Evolutionary conservation across 2,329 filamentous ascomycete species (phyloP).

Genomic region (Aaosphaeria arxii): DNA sequence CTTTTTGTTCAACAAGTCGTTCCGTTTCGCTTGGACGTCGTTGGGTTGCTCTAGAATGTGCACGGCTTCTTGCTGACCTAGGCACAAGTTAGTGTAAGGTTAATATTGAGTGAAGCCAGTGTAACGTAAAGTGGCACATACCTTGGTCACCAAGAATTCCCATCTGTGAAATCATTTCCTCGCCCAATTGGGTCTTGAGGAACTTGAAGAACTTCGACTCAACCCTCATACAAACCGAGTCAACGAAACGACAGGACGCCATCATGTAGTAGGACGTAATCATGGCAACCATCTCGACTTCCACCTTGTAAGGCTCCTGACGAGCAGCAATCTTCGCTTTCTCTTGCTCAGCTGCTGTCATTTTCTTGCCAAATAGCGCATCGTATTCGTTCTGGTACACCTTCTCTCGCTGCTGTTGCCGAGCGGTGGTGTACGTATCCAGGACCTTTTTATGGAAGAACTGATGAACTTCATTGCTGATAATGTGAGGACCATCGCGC

Average conservation of each 20-base stretch:
- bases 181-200: slow-evolving; percentile 15
- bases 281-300: slow-evolving; percentile 62
- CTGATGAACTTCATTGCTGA: slow-evolving; percentile 17
- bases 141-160: no score
- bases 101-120: no score
- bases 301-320: slow-evolving; percentile 56
- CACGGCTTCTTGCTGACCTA: slow-evolving; percentile 8
- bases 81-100: neutral
- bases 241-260: slow-evolving; percentile 63
- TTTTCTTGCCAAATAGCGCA: slow-evolving; percentile 7
- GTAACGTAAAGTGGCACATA: no score
- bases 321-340: slow-evolving; percentile 30
- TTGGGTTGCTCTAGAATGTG: slow-evolving; percentile 34
- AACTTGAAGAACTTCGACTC: slow-evolving; percentile 34
- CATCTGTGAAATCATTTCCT: slow-evolving; percentile 14
- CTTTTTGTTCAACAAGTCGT: slow-evolving; percentile 20
- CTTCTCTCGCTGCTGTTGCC: slow-evolving; percentile 17
- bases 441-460: slow-evolving; percentile 13
- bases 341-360: slow-evolving; percentile 19
- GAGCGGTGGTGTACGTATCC: slow-evolving; percentile 18
- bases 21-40: slow-evolving; percentile 21
- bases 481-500: slow-evolving; percentile 33
- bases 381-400: slow-evolving; percentile 24
- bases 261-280: slow-evolving; percentile 69
- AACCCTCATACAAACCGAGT: slow-evolving; percentile 45